phyloP scores from a whole-genome alignment of 768 basidiomycete species.

The Mycena leptocephala region DNA sequence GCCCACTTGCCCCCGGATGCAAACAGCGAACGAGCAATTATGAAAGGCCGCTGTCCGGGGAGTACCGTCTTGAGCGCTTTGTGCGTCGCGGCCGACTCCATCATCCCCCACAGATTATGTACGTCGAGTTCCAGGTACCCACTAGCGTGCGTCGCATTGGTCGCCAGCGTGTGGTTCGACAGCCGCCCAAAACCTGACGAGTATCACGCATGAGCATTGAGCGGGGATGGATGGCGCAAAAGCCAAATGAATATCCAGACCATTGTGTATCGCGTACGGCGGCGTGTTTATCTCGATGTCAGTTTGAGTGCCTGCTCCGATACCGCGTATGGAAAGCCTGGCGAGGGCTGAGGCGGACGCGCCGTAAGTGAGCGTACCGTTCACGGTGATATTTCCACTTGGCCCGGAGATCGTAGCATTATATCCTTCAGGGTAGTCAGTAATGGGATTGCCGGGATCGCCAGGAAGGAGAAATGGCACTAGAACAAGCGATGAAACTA shows the following conservation, averaged over 20 bases:
- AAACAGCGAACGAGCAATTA: slow-evolving; percentile 81
- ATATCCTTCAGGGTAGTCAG: slow-evolving; percentile 83
- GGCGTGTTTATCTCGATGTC: slow-evolving; percentile 70
- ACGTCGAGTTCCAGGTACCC: slow-evolving; percentile 77
- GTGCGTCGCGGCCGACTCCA: slow-evolving; percentile 81
- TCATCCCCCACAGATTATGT: slow-evolving; percentile 81
- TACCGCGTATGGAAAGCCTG: slow-evolving; percentile 59
- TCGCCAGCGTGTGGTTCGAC: slow-evolving; percentile 72
- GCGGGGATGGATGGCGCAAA: neutral
- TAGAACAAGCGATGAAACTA: too few species aligned
- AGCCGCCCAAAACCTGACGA: slow-evolving; percentile 59
- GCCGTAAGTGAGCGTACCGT: slow-evolving; percentile 72
- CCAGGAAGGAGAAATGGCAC: slow-evolving; percentile 72
- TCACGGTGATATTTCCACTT: slow-evolving; percentile 84
- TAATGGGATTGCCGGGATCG: slow-evolving; percentile 65
- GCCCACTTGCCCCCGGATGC: slow-evolving; percentile 79
- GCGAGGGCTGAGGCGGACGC: slow-evolving; percentile 21
- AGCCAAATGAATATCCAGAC: too few species aligned
- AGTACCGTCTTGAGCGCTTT: slow-evolving; percentile 68
- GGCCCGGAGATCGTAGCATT: slow-evolving; percentile 75
- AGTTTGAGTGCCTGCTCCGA: slow-evolving; percentile 66
- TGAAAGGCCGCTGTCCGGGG: slow-evolving; percentile 77
- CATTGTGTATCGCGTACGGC: slow-evolving; percentile 83
- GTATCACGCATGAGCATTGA: neutral
- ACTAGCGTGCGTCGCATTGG: slow-evolving; percentile 79